Evolutionary conservation across 805 yeast species (phyloP), one percentile per base, ranked within the genome.

Genomic region (Candida michaelii): DNA sequence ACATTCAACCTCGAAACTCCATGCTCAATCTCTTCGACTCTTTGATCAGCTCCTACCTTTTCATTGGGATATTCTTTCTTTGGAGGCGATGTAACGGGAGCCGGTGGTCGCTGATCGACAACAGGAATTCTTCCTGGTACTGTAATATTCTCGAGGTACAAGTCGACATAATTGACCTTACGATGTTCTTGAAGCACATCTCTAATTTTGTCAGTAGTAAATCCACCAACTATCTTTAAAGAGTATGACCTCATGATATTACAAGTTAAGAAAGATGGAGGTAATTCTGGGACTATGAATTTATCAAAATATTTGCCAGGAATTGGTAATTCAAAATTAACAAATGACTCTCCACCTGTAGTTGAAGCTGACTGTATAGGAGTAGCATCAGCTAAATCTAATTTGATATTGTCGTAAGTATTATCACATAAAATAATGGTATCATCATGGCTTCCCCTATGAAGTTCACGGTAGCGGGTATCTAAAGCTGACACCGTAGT

Each of bases 181-280:
- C 44, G 44, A 8, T 45, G 47, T 9, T 41, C 13, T 31, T 60
- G 67, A 9, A 27, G 25, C 21, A 51, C 50, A 30, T 59, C 63
- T 16, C 13, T 12, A 13, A 64, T 47, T 36, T 50, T 52, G 30
- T 58, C 63, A 39, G 55, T 41, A 5, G 62, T 52, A 27, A 61
- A 58, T 5, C 62, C 65, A 8, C 52, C 65, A 2, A 41, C 47
- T 1, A 61, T 47, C 2, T 47, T 19, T 5, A 60, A 39, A 8
- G 45, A 37, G 38, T 61, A 61, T 30, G 44, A 48, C 29, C 85
- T 65, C 9, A 63, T 53, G 16, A 83, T 68, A 51, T 80, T 81
- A 52, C 86, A 80, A 4, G 81, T 72, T 18, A 55, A 58, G 55
- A 83, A 83, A 14, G 76, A 59, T 2, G 87, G 85, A 2, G 80